These are phyloP conservation scores for Cetraspora pellucida DNA, from an alignment of 192 early-diverging fungal species.

Conservation along the genomic window DNA sequence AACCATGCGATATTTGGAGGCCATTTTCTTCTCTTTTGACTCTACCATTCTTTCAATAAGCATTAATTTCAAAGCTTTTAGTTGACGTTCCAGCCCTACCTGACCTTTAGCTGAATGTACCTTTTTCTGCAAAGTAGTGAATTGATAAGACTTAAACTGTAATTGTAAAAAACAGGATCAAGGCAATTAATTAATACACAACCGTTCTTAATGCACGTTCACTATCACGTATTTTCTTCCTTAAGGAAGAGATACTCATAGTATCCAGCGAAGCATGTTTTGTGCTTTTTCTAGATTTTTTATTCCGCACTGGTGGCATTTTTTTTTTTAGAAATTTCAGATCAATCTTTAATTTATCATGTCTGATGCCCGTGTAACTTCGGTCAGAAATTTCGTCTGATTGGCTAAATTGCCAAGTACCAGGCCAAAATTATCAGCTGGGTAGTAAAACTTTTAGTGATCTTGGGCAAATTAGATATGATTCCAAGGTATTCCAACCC, in stretches of 20 bases:
- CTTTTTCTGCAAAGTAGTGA: constrained; percentile 23
- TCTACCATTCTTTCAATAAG: constrained; percentile 47
- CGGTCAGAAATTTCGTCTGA: too few relatives aligned
- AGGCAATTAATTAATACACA: not conserved
- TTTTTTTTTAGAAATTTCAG: not conserved
- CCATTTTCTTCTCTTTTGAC: constrained; percentile 47
- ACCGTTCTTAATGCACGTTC: constrained; percentile 36
- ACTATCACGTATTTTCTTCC: constrained; percentile 51
- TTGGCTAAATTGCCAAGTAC: too few relatives aligned
- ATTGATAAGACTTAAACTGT: not conserved
- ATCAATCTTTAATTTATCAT: too few relatives aligned
- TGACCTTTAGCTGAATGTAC: constrained; percentile 46
- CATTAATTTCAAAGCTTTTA: constrained; percentile 49
- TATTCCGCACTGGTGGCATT: constrained; percentile 1
- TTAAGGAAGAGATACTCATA: constrained; percentile 41
- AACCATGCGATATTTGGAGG: constrained; percentile 51
- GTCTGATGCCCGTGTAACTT: too few relatives aligned
- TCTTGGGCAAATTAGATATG: too few relatives aligned
- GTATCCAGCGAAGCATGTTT: not conserved
- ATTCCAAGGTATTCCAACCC: too few relatives aligned
- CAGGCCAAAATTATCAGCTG: too few relatives aligned
- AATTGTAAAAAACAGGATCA: not conserved
- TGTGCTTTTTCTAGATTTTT: not conserved
- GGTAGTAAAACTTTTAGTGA: too few relatives aligned
- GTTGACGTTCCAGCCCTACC: constrained; percentile 40